These are phyloP conservation scores for Lantana camara DNA, from an alignment of 257 asterid species.

Conservation along the genomic window DNA sequence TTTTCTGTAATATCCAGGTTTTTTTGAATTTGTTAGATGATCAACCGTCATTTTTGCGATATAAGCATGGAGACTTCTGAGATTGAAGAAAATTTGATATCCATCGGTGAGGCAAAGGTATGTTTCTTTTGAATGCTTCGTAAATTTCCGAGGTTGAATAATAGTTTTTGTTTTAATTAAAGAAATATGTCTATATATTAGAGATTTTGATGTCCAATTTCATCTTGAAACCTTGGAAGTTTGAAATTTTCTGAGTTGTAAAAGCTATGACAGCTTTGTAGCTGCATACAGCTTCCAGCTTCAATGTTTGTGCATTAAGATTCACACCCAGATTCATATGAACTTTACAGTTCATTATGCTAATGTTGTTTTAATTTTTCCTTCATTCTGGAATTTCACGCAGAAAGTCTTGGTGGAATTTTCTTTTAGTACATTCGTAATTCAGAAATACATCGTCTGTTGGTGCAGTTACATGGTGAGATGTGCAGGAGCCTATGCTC, in stretches of 20 bases:
- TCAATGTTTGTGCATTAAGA: not conserved
- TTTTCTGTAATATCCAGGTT: conserved; percentile 40
- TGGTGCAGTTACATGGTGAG: conserved; percentile 88
- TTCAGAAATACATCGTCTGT: conserved; percentile 30
- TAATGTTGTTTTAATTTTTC: not conserved
- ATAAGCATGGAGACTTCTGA: conserved; percentile 66
- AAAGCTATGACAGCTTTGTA: not conserved
- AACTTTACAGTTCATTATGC: not conserved
- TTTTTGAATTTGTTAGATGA: conserved; percentile 11
- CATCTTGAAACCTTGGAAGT: not conserved
- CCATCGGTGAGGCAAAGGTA: conserved; percentile 97
- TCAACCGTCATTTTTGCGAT: conserved; percentile 20
- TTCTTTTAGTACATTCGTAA: conserved; percentile 5
- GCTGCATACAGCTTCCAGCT: conserved; percentile 7
- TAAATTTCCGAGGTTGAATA: conserved; percentile 5
- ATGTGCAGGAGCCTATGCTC: conserved; percentile 88
- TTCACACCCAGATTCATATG: not conserved
- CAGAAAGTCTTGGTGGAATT: conserved; percentile 8
- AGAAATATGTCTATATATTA: not conserved
- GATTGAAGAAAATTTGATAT: conserved; percentile 71
- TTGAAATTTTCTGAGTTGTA: not conserved
- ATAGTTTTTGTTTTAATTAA: conserved; percentile 10
- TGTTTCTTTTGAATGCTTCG: conserved; percentile 18
- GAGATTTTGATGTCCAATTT: not conserved
- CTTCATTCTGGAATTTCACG: not conserved